Percentiles rank a stretch among this genome's conserved stretches.
These are phyloP conservation scores for Strigomonas culicis DNA, from an alignment of 208 protist species.

Conservation along the genomic window DNA sequence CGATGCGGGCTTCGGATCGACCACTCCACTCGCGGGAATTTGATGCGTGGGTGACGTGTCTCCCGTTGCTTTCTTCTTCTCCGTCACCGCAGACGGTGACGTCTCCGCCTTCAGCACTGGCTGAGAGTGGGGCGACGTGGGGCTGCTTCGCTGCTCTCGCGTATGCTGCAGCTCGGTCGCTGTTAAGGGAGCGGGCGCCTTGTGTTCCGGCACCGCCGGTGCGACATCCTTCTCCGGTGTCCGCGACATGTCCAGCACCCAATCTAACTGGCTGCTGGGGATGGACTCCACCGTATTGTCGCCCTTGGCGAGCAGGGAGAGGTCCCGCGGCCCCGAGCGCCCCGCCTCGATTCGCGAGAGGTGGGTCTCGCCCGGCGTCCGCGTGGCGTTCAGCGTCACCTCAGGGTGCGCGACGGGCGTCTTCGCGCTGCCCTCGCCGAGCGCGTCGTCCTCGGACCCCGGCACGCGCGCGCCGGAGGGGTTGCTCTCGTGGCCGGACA, in stretches of 20 bases:
- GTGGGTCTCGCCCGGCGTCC: background rate
- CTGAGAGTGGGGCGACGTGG: no score
- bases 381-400: background rate
- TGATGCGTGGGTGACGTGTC: no score
- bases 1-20: no score
- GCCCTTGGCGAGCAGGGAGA: slow-evolving; percentile 9
- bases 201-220: no score
- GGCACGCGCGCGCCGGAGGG: slow-evolving; percentile 26
- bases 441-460: background rate
- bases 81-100: no score
- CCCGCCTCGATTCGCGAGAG: background rate
- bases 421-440: background rate
- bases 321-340: background rate
- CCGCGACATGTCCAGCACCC: slow-evolving; percentile 15
- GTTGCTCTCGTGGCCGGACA: slow-evolving; percentile 29
- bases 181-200: no score
- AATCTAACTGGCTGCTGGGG: slow-evolving; percentile 34
- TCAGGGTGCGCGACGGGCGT: background rate
- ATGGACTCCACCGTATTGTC: slow-evolving; percentile 36
- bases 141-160: no score
- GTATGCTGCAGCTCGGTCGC: no score
- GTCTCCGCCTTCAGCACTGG: no score
- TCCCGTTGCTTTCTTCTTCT: no score
- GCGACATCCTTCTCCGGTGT: no score
- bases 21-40: no score